Evolutionary conservation across 2,329 filamentous ascomycete species (phyloP), one percentile per base, ranked within the genome.

Genomic region (Blastomyces gilchristii): DNA sequence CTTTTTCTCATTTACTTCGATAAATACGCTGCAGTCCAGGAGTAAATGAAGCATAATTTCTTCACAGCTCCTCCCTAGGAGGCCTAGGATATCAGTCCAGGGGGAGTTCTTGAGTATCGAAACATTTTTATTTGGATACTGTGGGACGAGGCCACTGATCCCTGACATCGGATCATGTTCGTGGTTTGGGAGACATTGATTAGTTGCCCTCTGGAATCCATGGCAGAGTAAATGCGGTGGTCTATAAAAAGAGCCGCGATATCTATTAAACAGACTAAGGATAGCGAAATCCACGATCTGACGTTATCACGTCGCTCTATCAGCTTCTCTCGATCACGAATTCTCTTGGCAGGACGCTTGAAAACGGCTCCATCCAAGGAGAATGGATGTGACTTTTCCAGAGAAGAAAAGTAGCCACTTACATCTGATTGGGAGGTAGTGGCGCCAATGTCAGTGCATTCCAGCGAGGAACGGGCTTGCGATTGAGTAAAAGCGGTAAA

Each of bases 161-260:
- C 79, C 79, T 11, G 76, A 72, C 3, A 74, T 67, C 2, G 75
- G 71, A 56, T 73, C 71, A 56, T 72, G 68, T 3, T 74, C 71
- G 11, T 68, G 67, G 9, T 68, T 70, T 47, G 71, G 68, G 47
- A 67, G 65, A 28, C 69, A 70, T 43, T 69, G 67, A 57, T 67
- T 68, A 52, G 74, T 71, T 2, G 75, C 73, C 67, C 81, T 84
- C 69, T 87, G 85, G 69, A 87, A 96, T 31, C 93, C 93, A 78
- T 96, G 87, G 68, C 90, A 92, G 4, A 99, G 82, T 5, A 96
- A 70, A 75, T 97, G 90, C 60, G 84, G 82, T 1, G 88, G 87
- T 70, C 82, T 83, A 59, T 79, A 73, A 64, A 75, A 76, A 37
- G 74, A 70, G 25, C 72, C 72, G 41, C 80, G 77, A 18, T 79